These are phyloP conservation scores for Neocucurbitaria cava DNA, from an alignment of 2,329 filamentous ascomycete genomes.

Conservation along the genomic window DNA sequence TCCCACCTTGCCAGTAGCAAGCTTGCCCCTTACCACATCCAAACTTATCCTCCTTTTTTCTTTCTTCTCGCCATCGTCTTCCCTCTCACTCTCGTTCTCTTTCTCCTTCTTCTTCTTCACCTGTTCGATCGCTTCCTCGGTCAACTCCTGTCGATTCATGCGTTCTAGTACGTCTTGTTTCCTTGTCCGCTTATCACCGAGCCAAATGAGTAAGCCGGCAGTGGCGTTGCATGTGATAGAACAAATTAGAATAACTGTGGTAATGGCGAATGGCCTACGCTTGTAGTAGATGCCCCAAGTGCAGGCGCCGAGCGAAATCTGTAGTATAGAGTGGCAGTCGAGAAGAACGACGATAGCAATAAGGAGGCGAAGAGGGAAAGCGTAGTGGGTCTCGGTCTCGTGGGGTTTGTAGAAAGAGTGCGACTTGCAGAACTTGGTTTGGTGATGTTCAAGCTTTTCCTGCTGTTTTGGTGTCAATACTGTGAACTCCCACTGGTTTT, in stretches of 20 bases:
- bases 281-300: constrained; percentile 82
- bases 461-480: constrained; percentile 73
- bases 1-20: constrained; percentile 4
- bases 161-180: constrained; percentile 87
- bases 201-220: constrained; percentile 76
- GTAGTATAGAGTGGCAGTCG: constrained; percentile 79
- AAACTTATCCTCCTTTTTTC: constrained; percentile 28
- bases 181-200: constrained; percentile 77
- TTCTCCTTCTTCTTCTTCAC: constrained; percentile 56
- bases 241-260: constrained; percentile 80
- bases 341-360: constrained; percentile 80
- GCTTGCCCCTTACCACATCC: constrained; percentile 13
- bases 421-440: constrained; percentile 79
- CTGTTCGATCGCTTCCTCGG: constrained; percentile 67
- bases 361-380: constrained; percentile 77
- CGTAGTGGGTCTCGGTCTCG: constrained; percentile 80
- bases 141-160: constrained; percentile 78
- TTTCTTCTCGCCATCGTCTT: constrained; percentile 20
- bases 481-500: constrained; percentile 58
- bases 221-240: constrained; percentile 80
- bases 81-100: constrained; percentile 47
- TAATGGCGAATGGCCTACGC: constrained; percentile 72
- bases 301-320: constrained; percentile 78
- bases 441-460: constrained; percentile 74
- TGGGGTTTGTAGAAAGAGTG: constrained; percentile 91